phyloP scores from a whole-genome alignment of 768 basidiomycete genomes.

The Lactarius psammicola region DNA sequence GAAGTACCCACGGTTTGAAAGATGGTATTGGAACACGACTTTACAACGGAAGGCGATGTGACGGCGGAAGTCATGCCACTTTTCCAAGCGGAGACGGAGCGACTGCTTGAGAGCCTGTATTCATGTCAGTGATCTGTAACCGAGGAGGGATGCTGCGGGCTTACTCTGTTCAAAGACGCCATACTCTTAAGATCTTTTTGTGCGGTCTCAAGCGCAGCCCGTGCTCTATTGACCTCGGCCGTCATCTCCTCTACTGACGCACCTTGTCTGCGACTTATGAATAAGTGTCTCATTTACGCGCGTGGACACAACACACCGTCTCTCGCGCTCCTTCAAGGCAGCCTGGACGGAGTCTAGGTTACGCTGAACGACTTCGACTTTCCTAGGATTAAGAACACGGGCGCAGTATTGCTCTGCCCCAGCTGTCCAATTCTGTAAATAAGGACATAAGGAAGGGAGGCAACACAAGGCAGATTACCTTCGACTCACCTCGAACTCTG shows the following conservation, averaged over 20 bases:
- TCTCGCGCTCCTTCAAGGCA: conserved; percentile 66
- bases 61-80: conserved; percentile 86
- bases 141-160: conserved; percentile 18
- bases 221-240: conserved; percentile 63
- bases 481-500: conserved; percentile 60
- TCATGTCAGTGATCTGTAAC: conserved; percentile 4
- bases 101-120: conserved; percentile 65
- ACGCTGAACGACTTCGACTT: conserved; percentile 53
- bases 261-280: conserved; percentile 53
- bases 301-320: conserved; percentile 42
- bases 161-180: conserved; percentile 62
- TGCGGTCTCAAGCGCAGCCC: conserved; percentile 56
- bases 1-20: conserved; percentile 83
- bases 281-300: conserved; percentile 20
- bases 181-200: conserved; percentile 64
- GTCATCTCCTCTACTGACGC: conserved; percentile 77
- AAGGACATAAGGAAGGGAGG: not conserved
- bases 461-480: not conserved
- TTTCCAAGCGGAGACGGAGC: conserved; percentile 58
- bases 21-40: conserved; percentile 75
- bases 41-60: conserved; percentile 89
- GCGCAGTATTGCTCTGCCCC: conserved; percentile 64
- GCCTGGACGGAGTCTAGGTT: conserved; percentile 60
- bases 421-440: conserved; percentile 55
- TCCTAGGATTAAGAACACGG: conserved; percentile 56